These are phyloP conservation scores for Closterium sp. DNA, from an alignment of 139 green algal genomes.

Conservation along the genomic window DNA sequence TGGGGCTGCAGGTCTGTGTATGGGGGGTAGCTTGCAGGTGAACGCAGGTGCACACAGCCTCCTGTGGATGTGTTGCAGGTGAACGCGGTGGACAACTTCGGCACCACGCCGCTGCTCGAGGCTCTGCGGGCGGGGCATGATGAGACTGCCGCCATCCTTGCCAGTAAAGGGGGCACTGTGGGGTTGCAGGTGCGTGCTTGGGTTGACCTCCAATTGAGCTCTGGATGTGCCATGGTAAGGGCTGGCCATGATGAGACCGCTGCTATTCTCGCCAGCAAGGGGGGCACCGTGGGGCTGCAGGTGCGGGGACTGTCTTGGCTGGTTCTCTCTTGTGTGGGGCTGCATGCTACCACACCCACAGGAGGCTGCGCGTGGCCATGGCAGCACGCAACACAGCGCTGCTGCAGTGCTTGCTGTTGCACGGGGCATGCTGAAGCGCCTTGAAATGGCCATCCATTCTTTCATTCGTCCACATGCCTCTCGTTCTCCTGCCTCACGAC, in stretches of 20 bases:
- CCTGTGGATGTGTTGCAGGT: too few species aligned
- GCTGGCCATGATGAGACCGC: too few species aligned
- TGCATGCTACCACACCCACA: not conserved
- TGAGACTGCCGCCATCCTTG: not conserved
- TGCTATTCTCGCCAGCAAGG: too few species aligned
- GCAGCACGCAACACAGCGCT: not conserved
- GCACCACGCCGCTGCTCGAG: conserved; percentile 7
- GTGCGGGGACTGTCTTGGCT: too few species aligned
- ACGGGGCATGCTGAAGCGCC: not conserved
- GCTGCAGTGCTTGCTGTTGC: not conserved
- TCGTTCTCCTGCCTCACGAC: not conserved
- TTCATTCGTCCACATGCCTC: not conserved
- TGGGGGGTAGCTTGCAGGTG: too few species aligned
- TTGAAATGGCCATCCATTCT: not conserved
- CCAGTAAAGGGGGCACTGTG: not conserved
- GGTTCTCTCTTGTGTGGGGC: too few species aligned
- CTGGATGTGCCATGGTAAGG: too few species aligned
- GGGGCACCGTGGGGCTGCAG: too few species aligned
- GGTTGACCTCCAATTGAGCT: too few species aligned
- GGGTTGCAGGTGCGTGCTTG: too few species aligned
- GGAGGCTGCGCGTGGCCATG: conserved; percentile 1
- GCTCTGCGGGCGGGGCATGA: not conserved
- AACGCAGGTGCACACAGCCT: too few species aligned
- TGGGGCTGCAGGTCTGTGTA: too few species aligned
- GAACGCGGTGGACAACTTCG: conserved; percentile 1